Evolutionary conservation across 371 early-diverging fungal genomes (phyloP).

Genomic region (Mortierella sp.): DNA sequence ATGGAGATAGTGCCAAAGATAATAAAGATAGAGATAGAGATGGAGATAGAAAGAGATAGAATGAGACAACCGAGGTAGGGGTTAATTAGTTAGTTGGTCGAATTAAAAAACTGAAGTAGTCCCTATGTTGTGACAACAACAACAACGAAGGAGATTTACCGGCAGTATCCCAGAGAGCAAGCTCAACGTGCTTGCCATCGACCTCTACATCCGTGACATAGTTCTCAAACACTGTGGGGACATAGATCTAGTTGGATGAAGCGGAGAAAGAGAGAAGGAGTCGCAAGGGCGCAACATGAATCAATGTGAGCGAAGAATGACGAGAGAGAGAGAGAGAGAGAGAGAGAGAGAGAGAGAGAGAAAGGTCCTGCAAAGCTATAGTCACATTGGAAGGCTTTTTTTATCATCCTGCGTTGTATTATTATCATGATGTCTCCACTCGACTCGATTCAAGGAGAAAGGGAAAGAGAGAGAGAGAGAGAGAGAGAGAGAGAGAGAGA

Average conservation of each 20-base stretch:
- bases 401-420: too few relatives aligned
- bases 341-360: neutral
- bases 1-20: conserved; percentile 19
- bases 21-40: neutral
- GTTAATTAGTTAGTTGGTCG: neutral
- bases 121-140: too few relatives aligned
- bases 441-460: neutral
- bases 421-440: too few relatives aligned
- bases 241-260: conserved; percentile 68
- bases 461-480: neutral
- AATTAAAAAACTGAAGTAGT: too few relatives aligned
- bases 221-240: conserved; percentile 98
- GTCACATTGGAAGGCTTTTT: too few relatives aligned
- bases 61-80: neutral
- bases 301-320: neutral
- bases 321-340: too few relatives aligned
- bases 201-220: conserved; percentile 94
- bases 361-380: neutral
- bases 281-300: neutral
- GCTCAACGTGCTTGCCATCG: conserved; percentile 92
- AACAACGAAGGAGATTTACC: conserved; percentile 58
- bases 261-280: conserved; percentile 9
- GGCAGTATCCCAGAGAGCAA: conserved; percentile 99
- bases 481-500: neutral
- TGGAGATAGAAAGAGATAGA: neutral